Base-by-base conservation (phyloP, 371 early-diverging fungal genomes). In the Homolaphlyctis polyrhiza region DNA sequence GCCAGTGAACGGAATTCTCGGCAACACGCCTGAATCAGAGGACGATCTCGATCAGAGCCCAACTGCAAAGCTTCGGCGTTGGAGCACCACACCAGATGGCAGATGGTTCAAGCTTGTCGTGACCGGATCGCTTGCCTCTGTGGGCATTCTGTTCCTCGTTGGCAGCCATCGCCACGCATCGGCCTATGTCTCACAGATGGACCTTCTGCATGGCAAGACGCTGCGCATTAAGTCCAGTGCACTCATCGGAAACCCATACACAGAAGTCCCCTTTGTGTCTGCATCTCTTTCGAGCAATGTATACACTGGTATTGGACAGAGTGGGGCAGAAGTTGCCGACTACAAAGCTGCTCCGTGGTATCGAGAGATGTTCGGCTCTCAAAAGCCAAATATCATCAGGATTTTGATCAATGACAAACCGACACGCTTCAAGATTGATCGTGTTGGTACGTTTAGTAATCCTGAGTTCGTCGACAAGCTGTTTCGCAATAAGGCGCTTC, bases 391-490 rank as follows among this genome's bases (percentile, higher is more conserved):
- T n/a, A n/a, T 45, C 45, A 45, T 45, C 23, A 18, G 45, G 23
- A 18, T 45, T 45, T 45, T 45, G 45, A 45, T 45, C n/a, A n/a
- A n/a, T n/a, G n/a, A n/a, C n/a, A n/a, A n/a, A n/a, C n/a, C n/a
- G 8, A 47, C 2, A 3, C 3, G 8, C 8, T 18, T 47, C 47
- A 3, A 25, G 21, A n/a, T 55, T 25, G 33, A 55, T 25, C 4
- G 55, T 4, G 18, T 6, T 2, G 55, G 55, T 25, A n/a, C 2
- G 5, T 55, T 55, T 25, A 27, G 8, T 2, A 55, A 55, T 25
- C 55, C 55, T 2, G 30, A 55, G 55, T 55, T 55, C 35, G 2
- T 55, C 30, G 55, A 55, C 35, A 2, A n/a, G 2, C 55, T 55
- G 8, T 33, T 55, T 27, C n/a, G 30, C n/a, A 33, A 55, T 30